phyloP scores from a whole-genome alignment of 2,329 filamentous ascomycete species.

The Colletotrichum incanum region DNA sequence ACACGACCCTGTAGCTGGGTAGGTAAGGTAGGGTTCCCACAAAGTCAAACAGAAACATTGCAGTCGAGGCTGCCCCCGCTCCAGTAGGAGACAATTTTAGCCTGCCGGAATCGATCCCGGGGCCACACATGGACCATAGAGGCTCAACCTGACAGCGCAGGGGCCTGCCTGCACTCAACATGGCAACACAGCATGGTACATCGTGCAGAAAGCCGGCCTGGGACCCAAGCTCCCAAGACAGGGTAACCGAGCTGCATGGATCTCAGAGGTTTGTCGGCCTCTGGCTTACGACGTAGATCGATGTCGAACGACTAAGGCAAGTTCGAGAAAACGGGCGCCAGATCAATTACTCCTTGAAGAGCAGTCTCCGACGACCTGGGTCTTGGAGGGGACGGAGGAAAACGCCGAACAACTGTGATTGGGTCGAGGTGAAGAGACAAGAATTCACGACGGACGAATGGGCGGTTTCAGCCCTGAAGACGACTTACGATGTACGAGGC shows the following conservation, averaged over 20 bases:
- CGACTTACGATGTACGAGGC: background rate
- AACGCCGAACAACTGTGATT: background rate
- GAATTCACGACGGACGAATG: background rate
- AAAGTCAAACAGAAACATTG: constrained; percentile 39
- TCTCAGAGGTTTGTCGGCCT: background rate
- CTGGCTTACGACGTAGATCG: constrained; percentile 24
- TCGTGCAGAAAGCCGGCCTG: background rate
- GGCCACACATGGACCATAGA: background rate
- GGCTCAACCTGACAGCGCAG: constrained; percentile 15
- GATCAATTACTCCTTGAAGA: constrained; percentile 25
- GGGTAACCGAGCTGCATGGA: background rate
- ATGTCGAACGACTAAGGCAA: constrained; percentile 10
- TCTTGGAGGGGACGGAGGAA: background rate
- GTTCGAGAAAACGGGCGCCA: background rate
- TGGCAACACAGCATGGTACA: background rate
- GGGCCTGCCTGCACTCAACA: constrained; percentile 1
- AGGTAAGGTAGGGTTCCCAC: constrained; percentile 19
- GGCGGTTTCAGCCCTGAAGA: background rate
- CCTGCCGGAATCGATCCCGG: constrained; percentile 17
- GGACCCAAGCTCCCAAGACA: background rate
- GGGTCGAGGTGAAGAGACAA: background rate
- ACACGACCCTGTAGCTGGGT: constrained; percentile 23
- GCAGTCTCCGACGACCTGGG: constrained; percentile 19
- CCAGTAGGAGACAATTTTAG: constrained; percentile 20
- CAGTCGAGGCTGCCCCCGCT: background rate